Evolutionary conservation across 371 early-diverging fungal species (phyloP), one percentile per base, ranked within the genome.

Genomic region (Capillidium heterosporum): DNA sequence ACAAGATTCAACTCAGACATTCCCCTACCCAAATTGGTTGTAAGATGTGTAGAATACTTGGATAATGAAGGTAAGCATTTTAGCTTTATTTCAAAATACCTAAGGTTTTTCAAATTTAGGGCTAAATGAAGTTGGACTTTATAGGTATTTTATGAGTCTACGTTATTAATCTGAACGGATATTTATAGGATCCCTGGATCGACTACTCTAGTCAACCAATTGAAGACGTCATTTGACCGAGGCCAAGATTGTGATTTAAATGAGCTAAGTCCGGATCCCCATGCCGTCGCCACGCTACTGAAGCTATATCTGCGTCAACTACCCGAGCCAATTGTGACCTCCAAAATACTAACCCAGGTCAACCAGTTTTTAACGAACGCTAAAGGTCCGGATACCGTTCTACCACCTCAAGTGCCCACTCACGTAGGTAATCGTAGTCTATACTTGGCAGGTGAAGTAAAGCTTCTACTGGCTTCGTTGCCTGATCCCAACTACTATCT

Each of bases 91-190:
- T 44, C 21, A 44, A 23, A n/a, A 44, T n/a, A 17, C n/a, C n/a
- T n/a, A n/a, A n/a, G n/a, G n/a, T 15, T 15, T 28, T 31, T 19
- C 8, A 31, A 32, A 32, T 19, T 31, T 53, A 53, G 53, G 53
- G n/a, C 35, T 53, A 24, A 53, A 53, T 53, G 53, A 53, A 26
- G 41, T 53, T 40, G 53, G 53, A 21, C 26, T 53, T 8, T 53
- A 53, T 27, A 49, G 47, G 47, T 47, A 47, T 23, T 19, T 19
- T 19, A 11, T 17, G 24, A 5, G n/a, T 47, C 19, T 19, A 47
- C 10, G 23, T 24, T 17, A 10, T 47, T 10, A 4, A 11, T 23
- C 4, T 27, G n/a, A 17, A 27, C 47, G n/a, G n/a, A n/a, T n/a
- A n/a, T n/a, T n/a, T n/a, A n/a, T 50, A 50, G 53, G 24, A 53